Evolutionary conservation across 306 rosid species (phyloP).

Genomic region (Hylodesmum podocarpum): DNA sequence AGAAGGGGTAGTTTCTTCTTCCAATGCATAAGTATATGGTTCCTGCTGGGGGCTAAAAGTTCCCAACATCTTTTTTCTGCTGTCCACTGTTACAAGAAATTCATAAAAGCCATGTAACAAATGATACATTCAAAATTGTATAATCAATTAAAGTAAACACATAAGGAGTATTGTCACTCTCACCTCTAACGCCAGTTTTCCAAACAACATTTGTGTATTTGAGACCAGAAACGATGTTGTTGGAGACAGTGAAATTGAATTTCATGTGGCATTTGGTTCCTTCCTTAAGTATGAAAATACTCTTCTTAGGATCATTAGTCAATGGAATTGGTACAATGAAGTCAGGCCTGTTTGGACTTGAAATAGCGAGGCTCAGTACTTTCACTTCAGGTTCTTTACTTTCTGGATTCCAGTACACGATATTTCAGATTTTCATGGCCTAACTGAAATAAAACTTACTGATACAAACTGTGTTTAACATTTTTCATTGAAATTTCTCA

Average conservation of each 20-base stretch:
- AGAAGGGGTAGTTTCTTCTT: constrained; percentile 72
- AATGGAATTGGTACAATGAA: constrained; percentile 62
- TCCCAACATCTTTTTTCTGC: constrained; percentile 73
- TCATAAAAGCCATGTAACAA: neutral
- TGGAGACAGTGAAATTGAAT: constrained; percentile 62
- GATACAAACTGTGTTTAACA: neutral
- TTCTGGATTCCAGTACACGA: constrained; percentile 52
- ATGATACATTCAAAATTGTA: neutral
- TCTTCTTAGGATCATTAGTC: constrained; percentile 46
- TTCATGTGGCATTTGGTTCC: constrained; percentile 57
- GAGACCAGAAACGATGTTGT: constrained; percentile 86
- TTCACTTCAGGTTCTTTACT: constrained; percentile 75
- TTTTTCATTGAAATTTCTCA: neutral
- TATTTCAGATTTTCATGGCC: neutral
- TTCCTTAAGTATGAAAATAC: constrained; percentile 70
- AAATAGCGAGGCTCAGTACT: constrained; percentile 54
- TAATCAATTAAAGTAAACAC: neutral
- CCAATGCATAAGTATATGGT: constrained; percentile 54
- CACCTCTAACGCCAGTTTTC: constrained; percentile 82
- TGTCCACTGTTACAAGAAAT: constrained; percentile 53
- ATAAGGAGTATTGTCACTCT: neutral
- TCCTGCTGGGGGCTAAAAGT: constrained; percentile 69
- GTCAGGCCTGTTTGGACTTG: constrained; percentile 54
- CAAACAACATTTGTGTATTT: constrained; percentile 67
- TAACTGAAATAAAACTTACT: neutral